Evolutionary conservation across 1,139 yeast species (phyloP).

Genomic region (Nakaseomyces kungkrabaensis): DNA sequence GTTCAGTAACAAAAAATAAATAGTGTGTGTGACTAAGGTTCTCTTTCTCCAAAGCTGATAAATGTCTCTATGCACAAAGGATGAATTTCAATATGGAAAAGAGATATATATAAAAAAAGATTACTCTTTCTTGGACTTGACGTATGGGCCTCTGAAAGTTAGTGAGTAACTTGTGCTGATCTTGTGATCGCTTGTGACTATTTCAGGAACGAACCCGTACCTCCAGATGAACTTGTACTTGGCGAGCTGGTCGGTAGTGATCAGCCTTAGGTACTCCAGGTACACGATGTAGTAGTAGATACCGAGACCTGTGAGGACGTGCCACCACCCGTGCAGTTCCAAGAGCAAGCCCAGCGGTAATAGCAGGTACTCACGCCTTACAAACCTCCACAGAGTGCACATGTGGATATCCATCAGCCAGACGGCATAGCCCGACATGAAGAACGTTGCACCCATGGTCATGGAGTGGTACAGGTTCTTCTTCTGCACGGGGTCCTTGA

Average conservation of each 20-base stretch:
- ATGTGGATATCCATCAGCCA: conserved; percentile 74
- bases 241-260: conserved; percentile 43
- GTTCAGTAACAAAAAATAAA: too few species aligned
- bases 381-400: conserved; percentile 48
- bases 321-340: conserved; percentile 99
- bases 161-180: not conserved
- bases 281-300: conserved; percentile 55
- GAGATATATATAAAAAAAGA: too few species aligned
- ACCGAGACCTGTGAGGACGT: conserved; percentile 71
- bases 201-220: conserved; percentile 38
- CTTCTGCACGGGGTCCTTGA: conserved; percentile 39
- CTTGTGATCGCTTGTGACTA: conserved; percentile 11
- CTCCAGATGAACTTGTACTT: conserved; percentile 45
- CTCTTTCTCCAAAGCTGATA: too few species aligned
- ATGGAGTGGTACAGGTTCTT: conserved; percentile 44
- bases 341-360: conserved; percentile 79
- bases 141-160: not conserved
- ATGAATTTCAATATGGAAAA: too few species aligned
- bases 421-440: conserved; percentile 59
- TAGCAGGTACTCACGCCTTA: conserved; percentile 56
- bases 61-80: conserved; percentile 3
- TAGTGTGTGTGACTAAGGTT: too few species aligned
- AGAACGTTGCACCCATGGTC: conserved; percentile 48
- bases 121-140: not conserved
- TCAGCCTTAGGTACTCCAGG: conserved; percentile 56